phyloP scores from a whole-genome alignment of 2,329 filamentous ascomycete species.

The Nemania bipapillata region DNA sequence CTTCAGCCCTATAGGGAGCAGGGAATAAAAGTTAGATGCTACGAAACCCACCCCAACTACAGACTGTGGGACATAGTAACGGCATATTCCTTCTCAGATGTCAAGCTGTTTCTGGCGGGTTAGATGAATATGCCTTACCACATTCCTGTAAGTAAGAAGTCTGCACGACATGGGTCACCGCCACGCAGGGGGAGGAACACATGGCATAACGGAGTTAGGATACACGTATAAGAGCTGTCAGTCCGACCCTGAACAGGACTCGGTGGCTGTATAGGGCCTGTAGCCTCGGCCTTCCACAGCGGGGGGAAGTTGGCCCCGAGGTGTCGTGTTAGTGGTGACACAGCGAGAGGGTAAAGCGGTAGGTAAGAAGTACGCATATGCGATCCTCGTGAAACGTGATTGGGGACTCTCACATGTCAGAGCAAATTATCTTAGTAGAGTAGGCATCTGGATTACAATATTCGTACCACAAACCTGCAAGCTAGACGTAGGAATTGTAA shows the following conservation, averaged over 20 bases:
- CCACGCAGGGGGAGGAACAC: constrained; percentile 28
- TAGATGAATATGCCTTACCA: constrained; percentile 34
- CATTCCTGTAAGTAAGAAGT: constrained; percentile 31
- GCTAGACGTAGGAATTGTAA: constrained; percentile 30
- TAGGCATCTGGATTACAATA: constrained; percentile 1
- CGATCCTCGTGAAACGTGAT: constrained; percentile 25
- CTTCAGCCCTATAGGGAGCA: constrained; percentile 36
- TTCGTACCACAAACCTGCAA: constrained; percentile 20
- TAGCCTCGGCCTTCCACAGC: constrained; percentile 1
- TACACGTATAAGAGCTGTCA: constrained; percentile 16
- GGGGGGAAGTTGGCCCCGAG: constrained; percentile 5
- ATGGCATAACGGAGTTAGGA: background rate
- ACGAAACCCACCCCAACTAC: constrained; percentile 26
- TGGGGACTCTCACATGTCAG: constrained; percentile 22
- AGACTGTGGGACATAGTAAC: constrained; percentile 11
- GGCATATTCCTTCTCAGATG: constrained; percentile 23
- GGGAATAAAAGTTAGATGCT: constrained; percentile 9
- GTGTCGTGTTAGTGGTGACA: constrained; percentile 1
- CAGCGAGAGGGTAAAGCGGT: constrained; percentile 15
- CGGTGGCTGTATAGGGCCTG: constrained; percentile 17
- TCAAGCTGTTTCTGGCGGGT: constrained; percentile 13
- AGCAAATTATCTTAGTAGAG: constrained; percentile 6
- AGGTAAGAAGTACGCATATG: constrained; percentile 15
- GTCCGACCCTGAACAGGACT: constrained; percentile 10
- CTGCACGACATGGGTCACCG: constrained; percentile 34